phyloP scores from a whole-genome alignment of 2,329 filamentous ascomycete species.

The Metarhizium robertsii region DNA sequence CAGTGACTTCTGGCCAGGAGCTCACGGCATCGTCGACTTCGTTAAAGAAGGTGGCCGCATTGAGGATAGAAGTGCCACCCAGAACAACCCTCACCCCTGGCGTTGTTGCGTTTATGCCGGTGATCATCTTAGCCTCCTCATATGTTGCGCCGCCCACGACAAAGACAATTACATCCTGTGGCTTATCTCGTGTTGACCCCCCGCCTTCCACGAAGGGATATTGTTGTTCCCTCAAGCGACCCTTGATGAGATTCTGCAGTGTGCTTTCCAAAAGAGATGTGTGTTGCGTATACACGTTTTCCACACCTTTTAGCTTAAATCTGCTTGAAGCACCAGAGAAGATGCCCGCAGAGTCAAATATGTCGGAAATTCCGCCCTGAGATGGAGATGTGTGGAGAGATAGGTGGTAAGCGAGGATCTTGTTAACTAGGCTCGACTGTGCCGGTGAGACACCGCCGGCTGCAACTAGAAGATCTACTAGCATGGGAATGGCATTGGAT shows the following conservation, averaged over 20 bases:
- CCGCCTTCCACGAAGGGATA: conserved; percentile 92
- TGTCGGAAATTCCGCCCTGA: conserved; percentile 74
- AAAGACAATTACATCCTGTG: conserved; percentile 92
- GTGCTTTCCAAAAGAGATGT: conserved; percentile 81
- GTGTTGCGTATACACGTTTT: conserved; percentile 98
- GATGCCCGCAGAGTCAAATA: conserved; percentile 86
- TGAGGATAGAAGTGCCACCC: conserved; percentile 81
- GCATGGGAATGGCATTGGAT: conserved; percentile 71
- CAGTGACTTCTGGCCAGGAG: conserved; percentile 65
- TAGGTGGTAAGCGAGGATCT: conserved; percentile 75
- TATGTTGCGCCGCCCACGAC: conserved; percentile 91
- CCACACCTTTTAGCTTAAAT: conserved; percentile 92
- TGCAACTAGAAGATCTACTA: conserved; percentile 77
- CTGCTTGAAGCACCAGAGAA: conserved; percentile 81
- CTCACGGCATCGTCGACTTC: conserved; percentile 85
- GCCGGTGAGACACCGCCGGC: conserved; percentile 72
- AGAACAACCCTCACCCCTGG: conserved; percentile 84
- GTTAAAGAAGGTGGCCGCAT: conserved; percentile 78
- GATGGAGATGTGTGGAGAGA: conserved; percentile 72
- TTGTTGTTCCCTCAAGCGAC: conserved; percentile 71
- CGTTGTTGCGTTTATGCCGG: conserved; percentile 85
- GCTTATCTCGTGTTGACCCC: conserved; percentile 82
- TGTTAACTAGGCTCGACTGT: conserved; percentile 69
- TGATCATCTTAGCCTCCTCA: conserved; percentile 92
- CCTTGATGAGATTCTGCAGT: conserved; percentile 88